Evolutionary conservation across 1,284 basidiomycete species (phyloP), one percentile per base, ranked within the genome.

Genomic region (Leccinum griseonigrum): DNA sequence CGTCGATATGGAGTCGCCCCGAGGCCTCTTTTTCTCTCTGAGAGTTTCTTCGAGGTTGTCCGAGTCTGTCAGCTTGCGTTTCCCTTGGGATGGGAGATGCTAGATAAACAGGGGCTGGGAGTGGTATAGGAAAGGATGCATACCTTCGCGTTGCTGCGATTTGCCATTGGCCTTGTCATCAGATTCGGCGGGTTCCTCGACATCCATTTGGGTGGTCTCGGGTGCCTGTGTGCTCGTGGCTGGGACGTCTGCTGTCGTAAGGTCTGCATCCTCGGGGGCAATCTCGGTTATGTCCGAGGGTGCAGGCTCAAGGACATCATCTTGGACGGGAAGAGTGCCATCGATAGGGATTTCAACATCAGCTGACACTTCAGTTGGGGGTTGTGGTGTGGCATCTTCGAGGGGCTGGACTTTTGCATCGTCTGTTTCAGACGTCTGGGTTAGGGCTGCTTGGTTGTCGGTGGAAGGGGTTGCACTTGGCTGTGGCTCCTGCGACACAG

Each of bases 31-130:
- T 67, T 77, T 83, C 32, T 89, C 87, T 34, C 83, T 81, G 13
- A 75, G 75, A 10, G 77, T 80, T 28, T 86, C 85, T n/a, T 77
- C 71, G 2, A 74, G 64, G 46, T 71, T 76, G 54, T 86, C 87
- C 26, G 78, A 67, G 46, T 86, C 81, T 7, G 84, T 81, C 2
- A 81, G 81, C 70, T 90, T 90, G 59, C 90, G 86, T 77, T 92
- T 92, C 50, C 79, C 89, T 90, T 60, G 34, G 3, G 38, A 40
- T n/a, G 16, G 10, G 43, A n/a, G 26, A 36, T 16, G 18, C 4
- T 31, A 14, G 18, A 38, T 65, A 9, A 67, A 53, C 29, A 46
- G 8, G 3, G 28, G 3, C 11, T 16, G 14, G 0, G 14, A 34
- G 26, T 14, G 16, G 14, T 6, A 22, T n/a, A 36, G 8, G 13